phyloP scores from a whole-genome alignment of 345 rosid genomes.

The Bruguiera parviflora region DNA sequence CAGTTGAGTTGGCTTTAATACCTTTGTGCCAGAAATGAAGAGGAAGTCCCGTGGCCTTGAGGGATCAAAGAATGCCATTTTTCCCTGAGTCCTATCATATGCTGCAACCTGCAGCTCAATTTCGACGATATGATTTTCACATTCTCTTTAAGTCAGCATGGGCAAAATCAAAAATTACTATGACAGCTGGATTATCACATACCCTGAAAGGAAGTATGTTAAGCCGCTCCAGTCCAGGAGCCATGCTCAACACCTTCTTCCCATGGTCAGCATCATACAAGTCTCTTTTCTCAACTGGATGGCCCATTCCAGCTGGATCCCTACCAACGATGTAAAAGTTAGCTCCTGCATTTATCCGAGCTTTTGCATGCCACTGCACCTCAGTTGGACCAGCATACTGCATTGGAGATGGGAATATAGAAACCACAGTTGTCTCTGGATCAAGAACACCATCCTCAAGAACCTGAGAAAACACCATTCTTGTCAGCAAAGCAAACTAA shows the following conservation, averaged over 20 bases:
- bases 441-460: constrained; percentile 98
- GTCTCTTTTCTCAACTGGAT: constrained; percentile 91
- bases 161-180: background rate
- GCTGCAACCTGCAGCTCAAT: constrained; percentile 69
- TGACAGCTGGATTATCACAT: constrained; percentile 11
- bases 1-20: constrained; percentile 16
- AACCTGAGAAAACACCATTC: constrained; percentile 50
- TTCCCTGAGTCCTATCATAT: constrained; percentile 88
- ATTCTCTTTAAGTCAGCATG: background rate
- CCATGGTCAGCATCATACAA: constrained; percentile 97
- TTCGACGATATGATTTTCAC: background rate
- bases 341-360: constrained; percentile 97
- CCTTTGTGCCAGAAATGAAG: constrained; percentile 98
- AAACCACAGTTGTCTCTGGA: constrained; percentile 96
- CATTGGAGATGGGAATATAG: constrained; percentile 99
- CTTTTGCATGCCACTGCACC: constrained; percentile 99
- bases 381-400: constrained; percentile 99
- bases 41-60: constrained; percentile 82
- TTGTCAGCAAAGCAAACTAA: background rate
- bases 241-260: constrained; percentile 94
- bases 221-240: constrained; percentile 91
- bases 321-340: constrained; percentile 97
- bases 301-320: constrained; percentile 99
- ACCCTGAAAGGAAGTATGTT: constrained; percentile 98
- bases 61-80: constrained; percentile 98